phyloP scores from a whole-genome alignment of 257 asterid genomes.

The Solanum tacnaense region DNA sequence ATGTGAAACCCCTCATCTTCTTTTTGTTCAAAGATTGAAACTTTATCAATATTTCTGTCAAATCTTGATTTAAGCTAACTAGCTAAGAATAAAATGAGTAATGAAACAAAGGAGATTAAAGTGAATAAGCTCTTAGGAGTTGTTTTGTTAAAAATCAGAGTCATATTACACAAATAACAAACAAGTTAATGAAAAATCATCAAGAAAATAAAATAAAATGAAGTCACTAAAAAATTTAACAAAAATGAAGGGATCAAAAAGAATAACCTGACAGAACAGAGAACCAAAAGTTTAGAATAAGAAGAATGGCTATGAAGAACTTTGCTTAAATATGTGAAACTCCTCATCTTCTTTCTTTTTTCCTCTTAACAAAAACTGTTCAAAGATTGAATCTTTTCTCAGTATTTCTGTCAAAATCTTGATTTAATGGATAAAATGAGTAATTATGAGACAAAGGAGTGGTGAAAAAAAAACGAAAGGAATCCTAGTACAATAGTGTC shows the following conservation, averaged over 20 bases:
- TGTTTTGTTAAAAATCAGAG: neutral
- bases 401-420: neutral
- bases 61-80: neutral
- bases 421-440: neutral
- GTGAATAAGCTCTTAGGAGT: neutral
- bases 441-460: neutral
- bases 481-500: neutral
- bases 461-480: neutral
- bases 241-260: neutral
- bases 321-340: neutral
- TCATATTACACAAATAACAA: neutral
- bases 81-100: neutral
- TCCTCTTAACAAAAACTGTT: neutral
- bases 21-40: neutral
- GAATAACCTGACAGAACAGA: neutral
- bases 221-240: neutral
- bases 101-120: neutral
- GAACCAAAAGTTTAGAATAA: neutral
- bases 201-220: neutral
- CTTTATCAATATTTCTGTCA: neutral
- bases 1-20: neutral
- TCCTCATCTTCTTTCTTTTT: neutral
- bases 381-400: neutral
- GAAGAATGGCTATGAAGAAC: neutral
- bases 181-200: neutral